Evolutionary conservation across 2,329 filamentous ascomycete species (phyloP), one percentile per base, ranked within the genome.

Genomic region (Sporothrix dimorphospora): DNA sequence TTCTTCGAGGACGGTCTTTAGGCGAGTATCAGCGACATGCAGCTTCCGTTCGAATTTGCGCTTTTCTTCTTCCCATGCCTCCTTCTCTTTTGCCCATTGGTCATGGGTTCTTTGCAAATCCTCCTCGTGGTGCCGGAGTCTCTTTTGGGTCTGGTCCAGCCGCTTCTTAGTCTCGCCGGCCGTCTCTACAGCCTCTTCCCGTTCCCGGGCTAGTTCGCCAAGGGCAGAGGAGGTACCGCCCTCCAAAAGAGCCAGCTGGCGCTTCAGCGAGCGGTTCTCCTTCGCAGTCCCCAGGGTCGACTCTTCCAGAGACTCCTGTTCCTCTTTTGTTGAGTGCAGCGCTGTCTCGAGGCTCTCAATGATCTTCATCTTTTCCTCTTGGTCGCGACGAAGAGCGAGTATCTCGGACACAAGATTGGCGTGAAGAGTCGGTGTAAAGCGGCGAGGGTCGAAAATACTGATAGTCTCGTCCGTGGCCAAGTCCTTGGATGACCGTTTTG

Each of bases 401-500:
- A 99, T 99, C 80, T 99, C 96, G 0, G 95, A 95, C 0, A 99
- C 95, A 7, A 99, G 84, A 67, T 93, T 98, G 9, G 96, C 96
- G 80, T 98, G 96, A 12, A 99, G 83, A 0, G 94, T 98, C 1
- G 96, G 96, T 0, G 96, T 99, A 79, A 99, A 98, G 49, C 96
- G 89, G 71, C 95, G 90, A 3, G 96, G 94, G 78, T 99, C 96
- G 40, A 98, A 85, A 27, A 94, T 90, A 76, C 88, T 87, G 72
- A 94, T 89, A 59, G 84, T 88, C 74, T 95, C 92, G 75, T 95
- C 90, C 71, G 83, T 87, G 27, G 84, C 82, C 30, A 88, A 81
- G 78, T 93, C 90, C 72, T 85, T 84, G 16, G 87, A 87, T 24
- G 85, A 82, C 76, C 88, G 81, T 75, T 88, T 88, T 9, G 81